Evolutionary conservation across 2,329 filamentous ascomycete species (phyloP).

Genomic region (Amauroascus verrucosus): DNA sequence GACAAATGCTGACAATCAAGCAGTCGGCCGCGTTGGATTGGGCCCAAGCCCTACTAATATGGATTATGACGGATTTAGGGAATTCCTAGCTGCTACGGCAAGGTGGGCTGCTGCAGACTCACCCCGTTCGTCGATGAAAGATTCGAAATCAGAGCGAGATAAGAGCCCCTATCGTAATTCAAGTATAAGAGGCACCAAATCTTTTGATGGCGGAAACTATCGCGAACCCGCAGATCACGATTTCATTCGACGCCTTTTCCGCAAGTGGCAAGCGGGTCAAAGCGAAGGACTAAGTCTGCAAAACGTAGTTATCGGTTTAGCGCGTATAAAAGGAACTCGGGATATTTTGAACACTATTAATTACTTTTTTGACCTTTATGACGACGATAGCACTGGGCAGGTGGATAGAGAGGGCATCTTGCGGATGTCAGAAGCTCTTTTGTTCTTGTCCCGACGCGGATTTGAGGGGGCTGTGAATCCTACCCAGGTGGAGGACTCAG

Average conservation of each 20-base stretch:
- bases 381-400: slow-evolving; percentile 80
- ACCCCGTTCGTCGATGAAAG: slow-evolving; percentile 50
- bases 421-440: slow-evolving; percentile 81
- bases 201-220: slow-evolving; percentile 45
- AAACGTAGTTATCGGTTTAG: slow-evolving; percentile 83
- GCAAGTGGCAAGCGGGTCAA: slow-evolving; percentile 73
- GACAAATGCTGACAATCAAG: slow-evolving; percentile 54
- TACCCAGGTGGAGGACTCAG: slow-evolving; percentile 47
- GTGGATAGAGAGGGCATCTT: slow-evolving; percentile 93
- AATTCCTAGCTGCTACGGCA: slow-evolving; percentile 80
- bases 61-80: slow-evolving; percentile 93
- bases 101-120: slow-evolving; percentile 91
- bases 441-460: slow-evolving; percentile 84
- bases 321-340: slow-evolving; percentile 79
- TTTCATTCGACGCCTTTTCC: slow-evolving; percentile 80
- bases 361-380: slow-evolving; percentile 96
- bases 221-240: slow-evolving; percentile 82
- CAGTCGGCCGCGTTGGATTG: slow-evolving; percentile 76
- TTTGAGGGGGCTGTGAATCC: slow-evolving; percentile 64
- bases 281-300: slow-evolving; percentile 72
- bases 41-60: slow-evolving; percentile 85
- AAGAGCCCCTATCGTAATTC: slow-evolving; percentile 52
- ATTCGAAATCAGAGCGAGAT: slow-evolving; percentile 41
- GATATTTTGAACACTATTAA: slow-evolving; percentile 98
- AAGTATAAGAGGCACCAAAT: slow-evolving; percentile 44